Evolutionary conservation across 345 rosid genomes (phyloP), one percentile per base, ranked within the genome.

Genomic region (Melaleuca alternifolia): DNA sequence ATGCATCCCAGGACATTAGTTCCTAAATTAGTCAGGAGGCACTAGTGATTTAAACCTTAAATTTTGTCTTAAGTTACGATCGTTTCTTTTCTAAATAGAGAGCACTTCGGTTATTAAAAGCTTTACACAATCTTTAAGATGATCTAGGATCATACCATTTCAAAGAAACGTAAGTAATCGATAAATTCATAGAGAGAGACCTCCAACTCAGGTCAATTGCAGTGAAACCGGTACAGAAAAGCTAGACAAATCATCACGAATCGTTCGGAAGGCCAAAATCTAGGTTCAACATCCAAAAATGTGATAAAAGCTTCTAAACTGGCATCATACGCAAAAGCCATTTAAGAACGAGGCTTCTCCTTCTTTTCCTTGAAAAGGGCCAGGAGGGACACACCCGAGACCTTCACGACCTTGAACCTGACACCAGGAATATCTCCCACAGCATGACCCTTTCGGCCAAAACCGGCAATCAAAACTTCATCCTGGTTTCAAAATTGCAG

Each of bases 401-500:
- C 98, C 92, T 94, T 95, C 88, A 95, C 98, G 18, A 95, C 96
- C 96, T 95, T 95, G 92, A 95, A 95, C 87, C 98, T 91, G 85
- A 95, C 98, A 37, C 98, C 98, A 8, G 98, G 98, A 92, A 95
- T 95, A 94, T 95, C 98, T 84, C 98, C 98, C 5, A 95, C 98
- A 0, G 98, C 98, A 83, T 95, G 98, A 11, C 98, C 98, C 90
- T 95, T 95, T 20, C 98, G 92, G 18, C 98, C 98, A 85, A 95
- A 95, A 88, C 96, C 98, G 13, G 96, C 96, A 84, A 94, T 94
- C 92, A 95, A 87, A 37, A 95, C 98, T 81, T 95, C 98, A 87
- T 95, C 96, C 98, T 95, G 84, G 52, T 79, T 85, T n/a, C 3
- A 5, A 53, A 56, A 81, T 28, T 53, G 56, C 13, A 75, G 33